Base-by-base conservation (phyloP, 2,329 filamentous ascomycete genomes). In the Scedosporium apiospermum region DNA sequence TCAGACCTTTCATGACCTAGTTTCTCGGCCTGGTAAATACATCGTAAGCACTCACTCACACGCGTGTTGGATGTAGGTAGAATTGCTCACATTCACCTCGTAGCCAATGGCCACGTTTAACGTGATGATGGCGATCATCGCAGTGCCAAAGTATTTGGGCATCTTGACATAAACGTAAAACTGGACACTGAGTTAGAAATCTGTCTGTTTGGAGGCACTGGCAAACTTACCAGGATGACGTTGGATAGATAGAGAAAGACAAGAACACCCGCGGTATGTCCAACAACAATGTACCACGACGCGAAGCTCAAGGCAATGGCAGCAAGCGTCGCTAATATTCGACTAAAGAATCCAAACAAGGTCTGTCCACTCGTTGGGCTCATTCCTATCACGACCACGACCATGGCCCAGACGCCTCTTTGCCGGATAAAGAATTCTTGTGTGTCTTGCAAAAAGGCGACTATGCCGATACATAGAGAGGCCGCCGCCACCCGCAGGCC, bases 91-190 rank as follows among this genome's bases (percentile, higher is more conserved):
- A 9, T 61, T 51, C 5, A 61, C 9, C 30, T 61, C 59, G 9
- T 66, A 66, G 26, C 65, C 65, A n/a, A 61, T 61, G 12, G 44
- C 44, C 30, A 61, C 59, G 18, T 61, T 61, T n/a, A 61, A 34
- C 6, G 59, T 61, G 44, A 61, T 53, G n/a, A 61, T 61, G 59
- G 59, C 59, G 44, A 61, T 61, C 14, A 61, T 26, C 16, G 59
- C 49, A 2, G 59, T 51, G 26, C 59, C 59, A 61, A 61, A 61
- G 59, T 61, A 61, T 26, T 61, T 51, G 12, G 59, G 59, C 59
- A 53, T 55, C 44, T 61, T 61, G n/a, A 66, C 27, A 18, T 61
- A 61, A 41, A 60, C 46, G 23, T 60, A 61, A 26, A 53, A 61
- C 44, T 51, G 41, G 26, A 41, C 30, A 12, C 10, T 2, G 14